phyloP scores from a whole-genome alignment of 2,329 filamentous ascomycete genomes.

The Acrodontium crateriforme region DNA sequence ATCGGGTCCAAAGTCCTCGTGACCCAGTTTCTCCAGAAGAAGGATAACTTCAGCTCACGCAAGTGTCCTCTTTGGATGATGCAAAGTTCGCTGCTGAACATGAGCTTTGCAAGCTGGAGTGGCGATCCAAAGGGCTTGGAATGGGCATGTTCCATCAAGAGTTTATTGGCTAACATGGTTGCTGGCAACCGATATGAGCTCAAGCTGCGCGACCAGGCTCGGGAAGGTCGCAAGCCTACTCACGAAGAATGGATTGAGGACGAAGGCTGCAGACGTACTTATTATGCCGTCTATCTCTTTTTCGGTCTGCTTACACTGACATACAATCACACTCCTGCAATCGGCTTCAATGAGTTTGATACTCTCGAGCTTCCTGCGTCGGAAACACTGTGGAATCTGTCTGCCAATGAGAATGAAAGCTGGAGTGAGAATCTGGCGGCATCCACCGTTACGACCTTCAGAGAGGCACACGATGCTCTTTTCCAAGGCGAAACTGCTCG shows the following conservation, averaged over 20 bases:
- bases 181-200: slow-evolving; percentile 93
- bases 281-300: slow-evolving; percentile 98
- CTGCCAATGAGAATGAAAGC: slow-evolving; percentile 59
- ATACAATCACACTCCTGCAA: slow-evolving; percentile 95
- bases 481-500: slow-evolving; percentile 84
- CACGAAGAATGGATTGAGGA: slow-evolving; percentile 93
- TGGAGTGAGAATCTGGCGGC: slow-evolving; percentile 68
- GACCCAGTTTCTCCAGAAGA: slow-evolving; percentile 93
- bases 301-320: slow-evolving; percentile 89
- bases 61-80: slow-evolving; percentile 98
- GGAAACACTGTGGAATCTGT: slow-evolving; percentile 86
- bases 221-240: slow-evolving; percentile 59
- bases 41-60: slow-evolving; percentile 95
- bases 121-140: slow-evolving; percentile 94
- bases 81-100: slow-evolving; percentile 92
- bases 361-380: slow-evolving; percentile 83
- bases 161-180: slow-evolving; percentile 95
- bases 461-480: slow-evolving; percentile 85
- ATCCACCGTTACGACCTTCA: slow-evolving; percentile 69
- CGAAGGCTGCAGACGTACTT: slow-evolving; percentile 89
- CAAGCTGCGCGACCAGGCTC: slow-evolving; percentile 81
- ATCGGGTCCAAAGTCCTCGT: slow-evolving; percentile 95
- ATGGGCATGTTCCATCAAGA: slow-evolving; percentile 99
- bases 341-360: slow-evolving; percentile 97
- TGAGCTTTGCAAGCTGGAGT: slow-evolving; percentile 99